phyloP scores from a whole-genome alignment of 2,329 filamentous ascomycete species.

The Exutisphaerella laricina region DNA sequence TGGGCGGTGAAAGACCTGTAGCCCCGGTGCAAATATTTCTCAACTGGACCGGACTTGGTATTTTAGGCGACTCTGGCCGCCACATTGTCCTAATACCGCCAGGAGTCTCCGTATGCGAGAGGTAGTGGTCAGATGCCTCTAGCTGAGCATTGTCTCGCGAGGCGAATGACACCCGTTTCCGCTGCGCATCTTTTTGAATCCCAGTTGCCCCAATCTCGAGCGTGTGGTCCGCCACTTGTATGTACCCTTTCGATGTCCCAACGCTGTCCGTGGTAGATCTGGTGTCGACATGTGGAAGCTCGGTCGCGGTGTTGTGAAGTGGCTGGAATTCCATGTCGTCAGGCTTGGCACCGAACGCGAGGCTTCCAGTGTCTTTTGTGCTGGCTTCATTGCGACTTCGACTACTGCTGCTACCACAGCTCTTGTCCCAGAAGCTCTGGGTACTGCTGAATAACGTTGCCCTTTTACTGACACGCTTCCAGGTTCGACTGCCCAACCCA shows the following conservation, averaged over 20 bases:
- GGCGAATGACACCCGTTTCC: not conserved
- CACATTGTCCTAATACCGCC: too few relatives aligned
- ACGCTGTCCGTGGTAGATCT: not conserved
- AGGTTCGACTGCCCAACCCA: slow-evolving; percentile 5
- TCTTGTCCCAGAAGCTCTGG: not conserved
- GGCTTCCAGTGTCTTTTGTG: not conserved
- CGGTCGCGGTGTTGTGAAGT: not conserved
- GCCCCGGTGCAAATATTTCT: too few relatives aligned
- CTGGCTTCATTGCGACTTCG: not conserved
- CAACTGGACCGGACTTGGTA: too few relatives aligned
- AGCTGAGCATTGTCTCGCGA: not conserved
- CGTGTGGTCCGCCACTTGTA: not conserved
- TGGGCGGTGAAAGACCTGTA: too few relatives aligned
- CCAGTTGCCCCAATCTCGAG: not conserved
- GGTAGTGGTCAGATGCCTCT: too few relatives aligned
- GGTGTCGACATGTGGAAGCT: not conserved
- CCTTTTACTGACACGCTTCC: not conserved
- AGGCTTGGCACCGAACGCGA: not conserved
- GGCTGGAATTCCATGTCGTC: not conserved
- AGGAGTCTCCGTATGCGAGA: too few relatives aligned
- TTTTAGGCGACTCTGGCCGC: too few relatives aligned
- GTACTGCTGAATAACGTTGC: not conserved
- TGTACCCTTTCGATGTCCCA: slow-evolving; percentile 1
- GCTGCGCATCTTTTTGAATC: not conserved
- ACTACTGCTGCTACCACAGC: not conserved